phyloP scores from a whole-genome alignment of 805 yeast species.

The Barnettozyma siamensis region DNA sequence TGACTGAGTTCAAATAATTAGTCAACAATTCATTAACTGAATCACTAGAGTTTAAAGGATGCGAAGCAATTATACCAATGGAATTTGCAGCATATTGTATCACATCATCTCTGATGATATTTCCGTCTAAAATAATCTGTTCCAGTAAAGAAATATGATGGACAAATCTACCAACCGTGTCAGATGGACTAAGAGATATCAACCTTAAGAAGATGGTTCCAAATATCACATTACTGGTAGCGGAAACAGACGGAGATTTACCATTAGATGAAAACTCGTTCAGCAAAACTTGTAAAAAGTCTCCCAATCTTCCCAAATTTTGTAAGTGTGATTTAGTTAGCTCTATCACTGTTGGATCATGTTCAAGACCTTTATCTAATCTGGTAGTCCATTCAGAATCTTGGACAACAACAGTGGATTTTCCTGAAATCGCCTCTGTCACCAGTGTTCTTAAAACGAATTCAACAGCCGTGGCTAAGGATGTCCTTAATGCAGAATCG shows the following conservation, averaged over 20 bases:
- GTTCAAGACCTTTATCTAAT: conserved; percentile 60
- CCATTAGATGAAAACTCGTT: conserved; percentile 17
- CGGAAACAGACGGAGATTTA: conserved; percentile 13
- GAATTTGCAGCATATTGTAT: conserved; percentile 35
- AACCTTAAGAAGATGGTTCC: conserved; percentile 30
- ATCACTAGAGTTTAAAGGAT: conserved; percentile 25
- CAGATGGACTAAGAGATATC: conserved; percentile 21
- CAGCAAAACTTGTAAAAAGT: conserved; percentile 22
- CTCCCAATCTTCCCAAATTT: conserved; percentile 28
- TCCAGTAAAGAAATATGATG: conserved; percentile 23
- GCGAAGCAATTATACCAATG: conserved; percentile 46
- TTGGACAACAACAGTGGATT: conserved; percentile 48
- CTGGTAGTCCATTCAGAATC: conserved; percentile 75
- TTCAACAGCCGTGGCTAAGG: conserved; percentile 38
- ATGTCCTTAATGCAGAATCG: conserved; percentile 25
- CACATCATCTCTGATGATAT: conserved; percentile 19
- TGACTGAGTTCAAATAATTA: conserved; percentile 8
- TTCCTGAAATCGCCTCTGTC: conserved; percentile 53
- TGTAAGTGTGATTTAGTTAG: conserved; percentile 22
- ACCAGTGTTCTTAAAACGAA: conserved; percentile 57
- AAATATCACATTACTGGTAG: conserved; percentile 25
- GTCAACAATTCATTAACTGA: conserved; percentile 7
- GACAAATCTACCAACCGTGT: conserved; percentile 1
- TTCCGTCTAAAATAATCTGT: conserved; percentile 16
- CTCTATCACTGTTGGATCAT: conserved; percentile 47